A percentile compares a stretch with the other conserved stretches of the same genome.
phyloP scores from a whole-genome alignment of 2,329 filamentous ascomycete species.

The Fusarium sp. region DNA sequence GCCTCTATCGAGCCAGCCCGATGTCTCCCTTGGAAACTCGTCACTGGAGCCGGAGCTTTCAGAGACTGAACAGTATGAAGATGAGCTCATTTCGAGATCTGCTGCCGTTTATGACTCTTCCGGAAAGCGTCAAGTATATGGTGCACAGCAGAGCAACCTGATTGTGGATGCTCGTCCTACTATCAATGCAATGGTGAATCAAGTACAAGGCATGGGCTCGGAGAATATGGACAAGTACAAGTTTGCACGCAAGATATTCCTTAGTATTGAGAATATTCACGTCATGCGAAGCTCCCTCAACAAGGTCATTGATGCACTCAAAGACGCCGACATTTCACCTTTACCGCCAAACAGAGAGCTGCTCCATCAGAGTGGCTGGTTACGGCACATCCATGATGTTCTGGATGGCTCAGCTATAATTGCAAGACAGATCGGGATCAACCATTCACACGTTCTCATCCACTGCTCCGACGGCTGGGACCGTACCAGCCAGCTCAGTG shows the following conservation, averaged over 20 bases:
- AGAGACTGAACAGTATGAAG: conserved; percentile 72
- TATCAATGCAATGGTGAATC: conserved; percentile 94
- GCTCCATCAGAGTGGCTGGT: conserved; percentile 85
- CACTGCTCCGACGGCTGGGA: conserved; percentile 99
- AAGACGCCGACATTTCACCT: conserved; percentile 88
- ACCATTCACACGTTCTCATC: conserved; percentile 93
- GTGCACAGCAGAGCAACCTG: conserved; percentile 90
- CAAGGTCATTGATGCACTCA: conserved; percentile 87
- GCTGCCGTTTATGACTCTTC: conserved; percentile 61
- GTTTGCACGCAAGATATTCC: conserved; percentile 87
- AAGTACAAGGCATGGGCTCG: conserved; percentile 89
- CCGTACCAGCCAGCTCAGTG: conserved; percentile 92
- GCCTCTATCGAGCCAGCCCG: conserved; percentile 57
- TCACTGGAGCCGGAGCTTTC: conserved; percentile 59
- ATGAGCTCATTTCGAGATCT: conserved; percentile 65
- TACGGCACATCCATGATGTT: conserved; percentile 86
- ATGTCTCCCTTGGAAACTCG: conserved; percentile 49
- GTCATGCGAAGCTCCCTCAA: conserved; percentile 93
- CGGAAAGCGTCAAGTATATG: conserved; percentile 76
- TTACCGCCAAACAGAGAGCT: conserved; percentile 83
- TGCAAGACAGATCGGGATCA: conserved; percentile 85
- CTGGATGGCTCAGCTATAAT: conserved; percentile 87
- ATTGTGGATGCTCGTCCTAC: conserved; percentile 96
- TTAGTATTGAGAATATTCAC: conserved; percentile 98
- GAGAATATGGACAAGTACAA: conserved; percentile 99